These are phyloP conservation scores for Solanum hybrid DNA, from an alignment of 305 asterid genomes.

Conservation along the genomic window DNA sequence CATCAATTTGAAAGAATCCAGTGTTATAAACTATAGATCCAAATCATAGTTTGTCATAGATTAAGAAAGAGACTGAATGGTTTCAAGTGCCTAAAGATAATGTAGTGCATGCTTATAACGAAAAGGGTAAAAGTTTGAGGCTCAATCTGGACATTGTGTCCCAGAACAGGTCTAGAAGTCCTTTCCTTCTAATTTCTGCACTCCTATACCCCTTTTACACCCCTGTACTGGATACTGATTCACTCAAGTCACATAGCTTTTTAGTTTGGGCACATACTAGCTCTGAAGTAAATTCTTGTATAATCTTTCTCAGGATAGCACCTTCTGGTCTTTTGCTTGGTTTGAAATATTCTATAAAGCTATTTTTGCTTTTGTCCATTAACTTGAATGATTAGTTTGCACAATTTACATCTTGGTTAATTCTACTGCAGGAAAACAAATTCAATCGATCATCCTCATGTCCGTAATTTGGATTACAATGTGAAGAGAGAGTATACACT, in stretches of 20 bases:
- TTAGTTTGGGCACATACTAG: not conserved
- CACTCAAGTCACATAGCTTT: not conserved
- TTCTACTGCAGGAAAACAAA: constrained; percentile 57
- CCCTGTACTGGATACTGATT: not conserved
- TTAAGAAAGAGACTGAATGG: not conserved
- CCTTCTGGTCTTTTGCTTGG: not conserved
- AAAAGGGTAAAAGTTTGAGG: not conserved
- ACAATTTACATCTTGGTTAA: constrained; percentile 10
- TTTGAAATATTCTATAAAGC: not conserved
- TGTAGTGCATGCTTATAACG: not conserved
- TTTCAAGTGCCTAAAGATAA: not conserved
- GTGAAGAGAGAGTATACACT: constrained; percentile 70
- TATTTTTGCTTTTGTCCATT: not conserved
- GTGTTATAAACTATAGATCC: not conserved
- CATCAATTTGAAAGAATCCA: not conserved
- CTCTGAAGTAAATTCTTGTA: not conserved
- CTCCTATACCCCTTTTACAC: not conserved
- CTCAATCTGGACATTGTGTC: not conserved
- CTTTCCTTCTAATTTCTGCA: not conserved
- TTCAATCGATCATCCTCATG: constrained; percentile 75
- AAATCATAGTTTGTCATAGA: not conserved
- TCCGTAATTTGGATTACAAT: constrained; percentile 79
- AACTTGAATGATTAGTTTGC: not conserved
- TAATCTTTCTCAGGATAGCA: not conserved
- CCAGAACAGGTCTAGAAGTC: not conserved